Evolutionary conservation across 495 filamentous ascomycete genomes (phyloP).

Genomic region (Aspergillus mulundensis): DNA sequence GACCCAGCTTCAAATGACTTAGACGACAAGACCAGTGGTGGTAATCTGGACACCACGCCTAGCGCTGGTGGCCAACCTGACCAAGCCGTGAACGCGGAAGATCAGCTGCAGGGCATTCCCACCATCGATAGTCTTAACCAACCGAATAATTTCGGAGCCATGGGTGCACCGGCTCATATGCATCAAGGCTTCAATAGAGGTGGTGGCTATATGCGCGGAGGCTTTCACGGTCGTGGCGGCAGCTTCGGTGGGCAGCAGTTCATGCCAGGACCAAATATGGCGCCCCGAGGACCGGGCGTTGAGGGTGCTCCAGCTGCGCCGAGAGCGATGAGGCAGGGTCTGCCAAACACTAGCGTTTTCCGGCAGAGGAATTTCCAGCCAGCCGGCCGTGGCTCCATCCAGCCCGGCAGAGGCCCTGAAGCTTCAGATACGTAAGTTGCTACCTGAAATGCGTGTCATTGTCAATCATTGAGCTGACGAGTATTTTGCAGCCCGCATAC

Average conservation of each 20-base stretch:
- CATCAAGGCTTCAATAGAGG: constrained; percentile 36
- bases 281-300: constrained; percentile 55
- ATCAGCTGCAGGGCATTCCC: constrained; percentile 40
- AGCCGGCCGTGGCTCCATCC: constrained; percentile 22
- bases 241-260: constrained; percentile 25
- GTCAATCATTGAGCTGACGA: background rate
- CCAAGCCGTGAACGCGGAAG: constrained; percentile 6
- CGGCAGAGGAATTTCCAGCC: constrained; percentile 38
- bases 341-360: constrained; percentile 66
- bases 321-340: constrained; percentile 85
- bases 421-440: constrained; percentile 36
- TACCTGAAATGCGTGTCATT: background rate
- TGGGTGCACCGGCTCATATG: constrained; percentile 22
- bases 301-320: constrained; percentile 85
- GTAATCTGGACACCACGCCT: constrained; percentile 5
- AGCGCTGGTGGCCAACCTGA: background rate
- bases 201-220: constrained; percentile 34
- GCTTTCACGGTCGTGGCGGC: constrained; percentile 24
- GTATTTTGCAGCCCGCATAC: constrained; percentile 15
- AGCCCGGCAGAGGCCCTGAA: constrained; percentile 20
- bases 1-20: constrained; percentile 15
- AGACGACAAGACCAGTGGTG: constrained; percentile 6
- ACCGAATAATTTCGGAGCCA: constrained; percentile 14
- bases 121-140: constrained; percentile 45
- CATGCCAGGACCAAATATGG: constrained; percentile 22